Evolutionary conservation across 805 yeast genomes (phyloP).

Genomic region (Candida sanyiensis): DNA sequence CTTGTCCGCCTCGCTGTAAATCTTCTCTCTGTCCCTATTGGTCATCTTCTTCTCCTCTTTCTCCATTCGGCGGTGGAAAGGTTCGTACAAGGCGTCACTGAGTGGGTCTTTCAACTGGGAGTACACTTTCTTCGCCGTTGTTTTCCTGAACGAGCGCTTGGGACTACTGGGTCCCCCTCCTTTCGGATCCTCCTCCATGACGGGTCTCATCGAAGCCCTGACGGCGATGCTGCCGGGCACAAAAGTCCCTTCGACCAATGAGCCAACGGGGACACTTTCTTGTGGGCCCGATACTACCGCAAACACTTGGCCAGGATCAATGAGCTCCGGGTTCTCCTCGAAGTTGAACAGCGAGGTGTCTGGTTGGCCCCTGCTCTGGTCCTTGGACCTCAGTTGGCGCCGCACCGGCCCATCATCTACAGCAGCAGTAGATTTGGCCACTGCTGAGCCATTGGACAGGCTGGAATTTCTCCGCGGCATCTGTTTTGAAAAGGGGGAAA

Average conservation of each 20-base stretch:
- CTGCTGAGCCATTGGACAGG: too few species aligned
- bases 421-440: too few species aligned
- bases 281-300: slow-evolving; percentile 6
- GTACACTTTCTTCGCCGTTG: slow-evolving; percentile 12
- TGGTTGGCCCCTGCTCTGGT: slow-evolving; percentile 11
- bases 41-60: slow-evolving; percentile 57
- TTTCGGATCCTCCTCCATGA: too few species aligned
- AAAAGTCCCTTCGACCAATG: too few species aligned
- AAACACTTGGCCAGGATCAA: slow-evolving; percentile 16
- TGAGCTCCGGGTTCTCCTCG: slow-evolving; percentile 18
- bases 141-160: slow-evolving; percentile 12
- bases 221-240: too few species aligned
- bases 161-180: neutral
- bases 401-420: slow-evolving; percentile 5
- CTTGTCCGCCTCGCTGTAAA: slow-evolving; percentile 50
- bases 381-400: slow-evolving; percentile 19
- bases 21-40: slow-evolving; percentile 46
- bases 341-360: slow-evolving; percentile 24
- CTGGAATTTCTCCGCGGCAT: too few species aligned
- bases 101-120: slow-evolving; percentile 36
- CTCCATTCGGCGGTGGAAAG: slow-evolving; percentile 54
- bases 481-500: too few species aligned
- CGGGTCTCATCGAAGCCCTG: too few species aligned
- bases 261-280: too few species aligned
- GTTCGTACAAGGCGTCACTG: slow-evolving; percentile 34